Base-by-base conservation (phyloP, 2,329 filamentous ascomycete species). In the Chrysosporium keratinophilum region DNA sequence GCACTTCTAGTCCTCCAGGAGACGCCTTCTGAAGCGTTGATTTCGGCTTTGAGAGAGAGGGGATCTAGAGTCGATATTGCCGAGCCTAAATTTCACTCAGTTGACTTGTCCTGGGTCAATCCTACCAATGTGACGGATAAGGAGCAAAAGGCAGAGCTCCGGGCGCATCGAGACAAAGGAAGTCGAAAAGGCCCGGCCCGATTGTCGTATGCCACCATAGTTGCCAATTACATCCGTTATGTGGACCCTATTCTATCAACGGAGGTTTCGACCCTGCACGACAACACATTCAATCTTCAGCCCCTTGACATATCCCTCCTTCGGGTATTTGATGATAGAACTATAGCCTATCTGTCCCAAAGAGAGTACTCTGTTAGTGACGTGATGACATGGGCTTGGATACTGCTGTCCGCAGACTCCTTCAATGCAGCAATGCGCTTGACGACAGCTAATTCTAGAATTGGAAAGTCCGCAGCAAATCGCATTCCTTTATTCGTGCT, bases 361-460 rank as follows among this genome's bases (percentile, higher is more conserved):
- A 62, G 64, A 48, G 63, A 67, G 6, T 73, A 70, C 58, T 64
- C 63, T 44, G 59, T 63, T 15, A 57, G 61, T 3, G 73, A 76
- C 62, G 67, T 76, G 23, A 64, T 71, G 54, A 59, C 64, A 15
- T 76, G 74, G 74, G 67, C 72, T 15, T 76, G 74, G 74, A 67
- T 76, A 19, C 61, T 76, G 49, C 69, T 65, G 20, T 67, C 71
- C 50, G 57, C 62, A 3, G 64, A 62, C 17, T 40, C 66, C 3
- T 65, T 69, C 37, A 60, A 64, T 40, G 69, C 72, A n/a, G 63
- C 65, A 23, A 57, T 64, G 39, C 67, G 73, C 28, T 59, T 75
- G 17, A 60, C 67, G 45, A 47, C 59, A 4, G 54, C 70, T 19
- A 53, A 58, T 31, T 57, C 17, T 45, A 39, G 43, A 19, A 54